These are phyloP conservation scores for Peronospora belbahrii DNA, from an alignment of 352 stramenopile genomes.

Conservation along the genomic window DNA sequence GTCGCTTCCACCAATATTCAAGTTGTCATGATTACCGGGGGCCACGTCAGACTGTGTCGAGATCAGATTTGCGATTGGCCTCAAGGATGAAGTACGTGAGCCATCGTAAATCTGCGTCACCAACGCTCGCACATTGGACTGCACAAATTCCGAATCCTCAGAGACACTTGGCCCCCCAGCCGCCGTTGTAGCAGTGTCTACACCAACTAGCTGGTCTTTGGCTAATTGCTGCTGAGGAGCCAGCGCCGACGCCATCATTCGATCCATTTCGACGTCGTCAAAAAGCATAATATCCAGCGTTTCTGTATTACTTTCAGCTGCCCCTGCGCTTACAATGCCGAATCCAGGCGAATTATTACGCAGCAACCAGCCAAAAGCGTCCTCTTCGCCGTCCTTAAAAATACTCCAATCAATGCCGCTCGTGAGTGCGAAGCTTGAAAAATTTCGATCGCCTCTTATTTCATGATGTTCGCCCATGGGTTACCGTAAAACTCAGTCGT, in stretches of 20 bases:
- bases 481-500: not conserved
- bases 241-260: slow-evolving; percentile 12
- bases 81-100: slow-evolving; percentile 4
- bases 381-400: slow-evolving; percentile 55
- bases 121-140: slow-evolving; percentile 12
- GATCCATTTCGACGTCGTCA: slow-evolving; percentile 35
- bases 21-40: slow-evolving; percentile 2
- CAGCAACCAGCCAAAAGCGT: slow-evolving; percentile 52
- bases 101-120: slow-evolving; percentile 21
- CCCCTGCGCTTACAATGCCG: not conserved
- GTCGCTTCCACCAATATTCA: slow-evolving; percentile 19
- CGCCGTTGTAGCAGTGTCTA: not conserved
- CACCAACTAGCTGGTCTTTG: not conserved
- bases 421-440: slow-evolving; percentile 15
- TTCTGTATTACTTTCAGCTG: not conserved
- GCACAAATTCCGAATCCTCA: not conserved
- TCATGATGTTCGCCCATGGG: slow-evolving; percentile 18
- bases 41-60: slow-evolving; percentile 6
- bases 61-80: slow-evolving; percentile 1
- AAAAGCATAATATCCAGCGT: slow-evolving; percentile 27
- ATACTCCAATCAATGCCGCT: slow-evolving; percentile 66
- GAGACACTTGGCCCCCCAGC: not conserved
- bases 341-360: slow-evolving; percentile 21
- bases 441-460: slow-evolving; percentile 2
- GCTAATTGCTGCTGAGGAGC: not conserved